These are phyloP conservation scores for Evernia prunastri DNA, from an alignment of 495 filamentous ascomycete genomes.

Conservation along the genomic window DNA sequence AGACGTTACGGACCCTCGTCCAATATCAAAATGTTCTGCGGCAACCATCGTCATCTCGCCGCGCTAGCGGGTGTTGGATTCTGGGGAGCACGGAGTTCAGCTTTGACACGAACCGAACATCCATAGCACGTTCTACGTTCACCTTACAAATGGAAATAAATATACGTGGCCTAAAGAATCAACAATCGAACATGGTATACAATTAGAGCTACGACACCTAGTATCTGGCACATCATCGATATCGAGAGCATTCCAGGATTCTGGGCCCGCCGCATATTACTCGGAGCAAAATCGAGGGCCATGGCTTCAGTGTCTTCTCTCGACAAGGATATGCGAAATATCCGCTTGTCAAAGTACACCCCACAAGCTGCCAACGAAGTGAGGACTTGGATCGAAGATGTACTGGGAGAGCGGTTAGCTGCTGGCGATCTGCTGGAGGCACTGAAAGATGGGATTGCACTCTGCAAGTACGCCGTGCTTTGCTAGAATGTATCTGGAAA, in stretches of 20 bases:
- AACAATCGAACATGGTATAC: background rate
- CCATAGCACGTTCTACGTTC: background rate
- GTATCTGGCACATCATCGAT: background rate
- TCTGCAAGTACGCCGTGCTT: slow-evolving; percentile 69
- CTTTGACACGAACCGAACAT: background rate
- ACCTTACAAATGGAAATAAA: background rate
- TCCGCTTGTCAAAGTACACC: slow-evolving; percentile 92
- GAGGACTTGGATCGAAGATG: slow-evolving; percentile 77
- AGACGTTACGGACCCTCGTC: background rate
- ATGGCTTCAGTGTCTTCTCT: slow-evolving; percentile 96
- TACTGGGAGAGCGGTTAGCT: slow-evolving; percentile 65
- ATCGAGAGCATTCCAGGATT: background rate
- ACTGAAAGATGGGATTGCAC: slow-evolving; percentile 79
- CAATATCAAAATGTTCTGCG: background rate
- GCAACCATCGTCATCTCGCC: slow-evolving; percentile 6
- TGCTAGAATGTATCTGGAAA: slow-evolving; percentile 4
- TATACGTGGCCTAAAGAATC: background rate
- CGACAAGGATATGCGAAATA: slow-evolving; percentile 88
- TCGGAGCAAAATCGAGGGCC: slow-evolving; percentile 5
- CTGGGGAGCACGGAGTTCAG: slow-evolving; percentile 1
- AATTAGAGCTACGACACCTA: background rate
- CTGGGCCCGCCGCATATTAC: background rate
- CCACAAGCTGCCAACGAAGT: slow-evolving; percentile 84
- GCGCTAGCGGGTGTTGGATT: background rate
- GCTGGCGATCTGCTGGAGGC: slow-evolving; percentile 71